Conservation (phyloP, 148 eudicot species). For the Selenicereus undatus region DNA sequence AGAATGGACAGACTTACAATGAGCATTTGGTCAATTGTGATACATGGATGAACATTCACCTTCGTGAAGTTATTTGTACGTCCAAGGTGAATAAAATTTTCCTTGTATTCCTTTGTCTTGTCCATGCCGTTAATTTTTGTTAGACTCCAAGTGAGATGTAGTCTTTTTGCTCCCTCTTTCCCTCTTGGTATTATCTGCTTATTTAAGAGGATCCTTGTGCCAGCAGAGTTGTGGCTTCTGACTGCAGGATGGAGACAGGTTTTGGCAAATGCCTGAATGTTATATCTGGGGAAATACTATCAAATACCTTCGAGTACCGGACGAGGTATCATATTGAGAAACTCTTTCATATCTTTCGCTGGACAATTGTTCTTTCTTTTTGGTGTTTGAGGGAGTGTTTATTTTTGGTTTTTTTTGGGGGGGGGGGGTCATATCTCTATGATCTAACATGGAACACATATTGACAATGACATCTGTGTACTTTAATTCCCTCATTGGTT, state of each 20-base stretch:
- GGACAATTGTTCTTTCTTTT: background rate
- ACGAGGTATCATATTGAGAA: constrained; percentile 30
- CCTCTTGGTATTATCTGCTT: background rate
- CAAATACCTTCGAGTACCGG: constrained; percentile 49
- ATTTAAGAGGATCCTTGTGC: background rate
- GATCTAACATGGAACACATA: background rate
- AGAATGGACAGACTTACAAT: constrained; percentile 91
- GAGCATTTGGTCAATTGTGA: constrained; percentile 94
- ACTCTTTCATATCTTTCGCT: background rate
- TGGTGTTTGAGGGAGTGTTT: no score
- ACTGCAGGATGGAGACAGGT: constrained; percentile 85
- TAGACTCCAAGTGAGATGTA: background rate
- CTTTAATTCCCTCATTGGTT: background rate
- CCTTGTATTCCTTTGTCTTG: background rate
- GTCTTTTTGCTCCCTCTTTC: no score
- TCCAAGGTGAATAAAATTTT: constrained; percentile 55
- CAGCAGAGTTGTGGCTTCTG: background rate
- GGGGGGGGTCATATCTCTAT: background rate
- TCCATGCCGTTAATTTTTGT: background rate
- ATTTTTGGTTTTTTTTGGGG: background rate
- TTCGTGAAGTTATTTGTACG: constrained; percentile 93
- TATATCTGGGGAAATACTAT: constrained; percentile 87
- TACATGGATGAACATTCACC: constrained; percentile 97
- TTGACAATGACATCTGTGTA: background rate
- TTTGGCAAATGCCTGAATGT: constrained; percentile 95